Evolutionary conservation across 192 early-diverging fungal species (phyloP), one percentile per base, ranked within the genome.

Genomic region (Coemansia aciculifera): DNA sequence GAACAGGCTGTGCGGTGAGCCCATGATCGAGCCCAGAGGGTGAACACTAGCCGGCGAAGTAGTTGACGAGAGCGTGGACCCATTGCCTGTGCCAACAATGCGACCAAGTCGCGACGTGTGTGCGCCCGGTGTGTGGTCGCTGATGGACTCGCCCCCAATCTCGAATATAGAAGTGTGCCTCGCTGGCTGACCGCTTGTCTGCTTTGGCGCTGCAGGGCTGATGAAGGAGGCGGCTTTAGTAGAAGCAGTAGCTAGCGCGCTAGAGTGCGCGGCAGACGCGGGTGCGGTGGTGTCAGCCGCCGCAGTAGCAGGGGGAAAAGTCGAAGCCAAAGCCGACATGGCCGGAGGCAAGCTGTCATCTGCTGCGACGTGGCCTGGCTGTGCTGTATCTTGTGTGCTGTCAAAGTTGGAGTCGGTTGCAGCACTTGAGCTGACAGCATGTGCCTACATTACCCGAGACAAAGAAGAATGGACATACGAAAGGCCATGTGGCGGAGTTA

Each of bases 111-210:
- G 72, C 11, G 68, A 62, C 24, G 74, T 46, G 31, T 63, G 62
- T 17, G 52, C 59, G 2, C 49, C 51, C 2, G 64, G 12, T n/a
- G 37, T 19, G n/a, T 15, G 29, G 24, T 83, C 72, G 59, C 64
- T 43, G 63, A 83, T 72, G 23, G 80, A 68, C 75, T 83, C 80
- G 57, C 75, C 75, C 43, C 80, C 75, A 66, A 83, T 64, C 69
- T 83, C 80, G 27, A 83, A 83, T 40, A 83, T 83, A 38, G 75
- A 83, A 13, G 72, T 54, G 54, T 74, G 75, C 32, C 66, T 68
- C 15, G 48, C 59, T 32, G 39, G 71, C 43, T 59, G 66, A 39
- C 19, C 48, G 42, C 63, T 60, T 36, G 62, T 37, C 44, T 64
- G 40, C 49, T 42, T 54, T 63, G 64, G 51, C 2, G 60, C 62